Base-by-base conservation (phyloP, 441 rosid species). In the Populus hybrid region DNA sequence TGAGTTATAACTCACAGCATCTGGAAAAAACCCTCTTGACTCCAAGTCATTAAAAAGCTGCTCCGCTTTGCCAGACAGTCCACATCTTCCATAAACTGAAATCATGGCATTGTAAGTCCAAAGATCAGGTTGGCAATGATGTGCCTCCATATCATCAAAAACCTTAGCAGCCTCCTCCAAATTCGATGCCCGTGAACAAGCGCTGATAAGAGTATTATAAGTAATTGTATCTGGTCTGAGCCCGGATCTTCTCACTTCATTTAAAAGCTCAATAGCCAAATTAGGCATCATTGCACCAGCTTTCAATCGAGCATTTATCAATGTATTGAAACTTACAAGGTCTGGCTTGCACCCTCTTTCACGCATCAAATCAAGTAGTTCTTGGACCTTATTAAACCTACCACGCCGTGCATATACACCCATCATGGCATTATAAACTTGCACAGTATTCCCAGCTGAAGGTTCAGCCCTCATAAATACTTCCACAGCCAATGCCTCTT, bases 51-150 rank as follows among this genome's bases (percentile, higher is more conserved):
- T 81, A 78, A 94, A 94, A 65, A 95, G 89, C 79, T 84, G 84
- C 84, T 94, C 93, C 0, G 97, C 99, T 78, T 89, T 86, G 64
- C 70, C 71, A 34, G 97, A 82, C 81, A 90, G 83, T 23, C 98
- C 93, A 80, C 99, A 95, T 83, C 95, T 90, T 20, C 92, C 97
- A 80, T 84, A 94, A 50, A 94, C 97, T 0, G 99, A 95, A 74
- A 93, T 93, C 97, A 95, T 94, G 36, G 98, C 92, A 82, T 95
- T 95, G 75, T 95, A 95, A 74, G 99, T 95, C 99, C 99, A 95
- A 68, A 95, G 80, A 78, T 94, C 99, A 81, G 98, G 95, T 81
- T 90, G 94, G 79, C 99, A 95, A 18, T 78, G 79, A 84, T 82
- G 83, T 23, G 80, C 81, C 87, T 89, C 95, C 97, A 95, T 87